A percentile compares a stretch with the other conserved stretches of the same genome.
Conservation (phyloP, 257 asterid species). For the Nicotiana obtusifolia region DNA sequence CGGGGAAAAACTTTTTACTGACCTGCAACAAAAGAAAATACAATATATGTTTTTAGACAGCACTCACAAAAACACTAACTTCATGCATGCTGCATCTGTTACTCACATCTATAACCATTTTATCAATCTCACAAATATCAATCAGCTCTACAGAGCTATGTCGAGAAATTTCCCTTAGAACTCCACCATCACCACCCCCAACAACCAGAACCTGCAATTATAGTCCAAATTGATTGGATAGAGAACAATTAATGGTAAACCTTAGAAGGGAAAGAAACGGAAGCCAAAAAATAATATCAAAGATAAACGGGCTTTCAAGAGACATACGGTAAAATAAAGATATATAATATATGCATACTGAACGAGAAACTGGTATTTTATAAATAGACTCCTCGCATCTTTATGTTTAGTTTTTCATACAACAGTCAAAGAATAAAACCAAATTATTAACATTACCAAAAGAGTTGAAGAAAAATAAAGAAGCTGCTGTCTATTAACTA, state of each 20-base stretch:
- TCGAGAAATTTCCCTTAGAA: conserved; percentile 87
- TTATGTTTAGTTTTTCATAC: not conserved
- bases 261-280: not conserved
- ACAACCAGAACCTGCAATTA: conserved; percentile 82
- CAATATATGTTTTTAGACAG: not conserved
- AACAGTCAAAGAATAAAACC: not conserved
- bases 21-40: conserved; percentile 45
- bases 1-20: conserved; percentile 84
- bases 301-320: not conserved
- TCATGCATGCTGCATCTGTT: not conserved
- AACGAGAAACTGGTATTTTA: not conserved
- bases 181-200: conserved; percentile 99
- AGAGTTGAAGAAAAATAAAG: not conserved
- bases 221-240: conserved; percentile 11
- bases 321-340: not conserved
- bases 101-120: conserved; percentile 94
- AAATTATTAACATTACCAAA: not conserved
- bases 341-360: not conserved
- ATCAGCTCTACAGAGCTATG: conserved; percentile 82
- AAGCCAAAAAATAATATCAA: not conserved
- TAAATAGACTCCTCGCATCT: not conserved
- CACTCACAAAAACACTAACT: conserved; percentile 5
- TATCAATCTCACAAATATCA: conserved; percentile 95
- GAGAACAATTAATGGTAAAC: not conserved
- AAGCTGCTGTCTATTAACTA: not conserved